Conservation (phyloP, 345 rosid species). For the Syzygium aqueum region DNA sequence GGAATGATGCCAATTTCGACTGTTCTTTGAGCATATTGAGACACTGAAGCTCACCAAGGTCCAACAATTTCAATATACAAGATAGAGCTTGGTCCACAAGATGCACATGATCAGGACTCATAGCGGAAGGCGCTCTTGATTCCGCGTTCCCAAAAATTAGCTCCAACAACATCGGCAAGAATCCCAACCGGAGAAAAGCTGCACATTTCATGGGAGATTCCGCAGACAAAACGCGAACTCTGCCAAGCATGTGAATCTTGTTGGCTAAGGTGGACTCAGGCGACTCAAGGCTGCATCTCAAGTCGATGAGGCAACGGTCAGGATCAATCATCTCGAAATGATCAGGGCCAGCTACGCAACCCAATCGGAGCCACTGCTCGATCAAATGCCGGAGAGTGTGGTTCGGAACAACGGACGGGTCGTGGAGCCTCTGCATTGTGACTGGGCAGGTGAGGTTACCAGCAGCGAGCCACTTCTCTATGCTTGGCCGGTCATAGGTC, state of each 20-base stretch:
- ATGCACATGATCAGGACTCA: conserved; percentile 6
- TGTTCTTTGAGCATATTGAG: conserved; percentile 32
- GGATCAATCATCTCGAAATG: neutral
- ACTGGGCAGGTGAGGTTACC: conserved; percentile 67
- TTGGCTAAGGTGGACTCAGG: conserved; percentile 8
- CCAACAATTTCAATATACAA: conserved; percentile 24
- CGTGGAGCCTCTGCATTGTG: conserved; percentile 65
- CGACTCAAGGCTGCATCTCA: conserved; percentile 30
- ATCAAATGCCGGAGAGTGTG: conserved; percentile 56
- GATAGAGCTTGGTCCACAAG: conserved; percentile 23
- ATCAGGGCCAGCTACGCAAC: conserved; percentile 3
- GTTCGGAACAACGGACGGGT: conserved; percentile 50
- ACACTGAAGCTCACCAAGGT: conserved; percentile 9
- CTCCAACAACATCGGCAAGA: conserved; percentile 36
- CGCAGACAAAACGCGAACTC: conserved; percentile 6
- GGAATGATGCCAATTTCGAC: conserved; percentile 23
- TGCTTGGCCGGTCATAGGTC: conserved; percentile 56
- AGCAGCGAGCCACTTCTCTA: conserved; percentile 50
- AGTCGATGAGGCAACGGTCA: neutral
- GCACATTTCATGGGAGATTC: conserved; percentile 16
- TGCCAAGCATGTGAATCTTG: conserved; percentile 20
- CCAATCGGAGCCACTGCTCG: conserved; percentile 35
- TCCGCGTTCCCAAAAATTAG: conserved; percentile 21
- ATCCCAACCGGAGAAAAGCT: conserved; percentile 25
- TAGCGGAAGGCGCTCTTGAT: neutral